Evolutionary conservation across 495 filamentous ascomycete genomes (phyloP).

Genomic region (Talaromyces adpressus): DNA sequence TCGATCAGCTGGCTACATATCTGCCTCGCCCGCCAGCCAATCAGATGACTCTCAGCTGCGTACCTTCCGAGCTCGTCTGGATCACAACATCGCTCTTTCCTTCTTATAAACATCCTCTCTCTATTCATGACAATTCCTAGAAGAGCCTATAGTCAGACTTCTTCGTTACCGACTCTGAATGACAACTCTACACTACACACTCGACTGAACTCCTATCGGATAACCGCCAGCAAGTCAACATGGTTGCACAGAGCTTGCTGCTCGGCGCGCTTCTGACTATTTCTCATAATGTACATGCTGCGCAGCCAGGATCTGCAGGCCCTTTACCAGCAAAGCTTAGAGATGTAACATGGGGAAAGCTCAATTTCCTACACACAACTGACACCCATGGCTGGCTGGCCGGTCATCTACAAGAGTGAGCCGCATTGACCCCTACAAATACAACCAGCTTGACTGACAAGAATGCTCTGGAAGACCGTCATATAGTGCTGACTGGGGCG

Average conservation of each 20-base stretch:
- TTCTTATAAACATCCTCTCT: background rate
- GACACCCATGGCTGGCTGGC: constrained; percentile 95
- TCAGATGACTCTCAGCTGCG: background rate
- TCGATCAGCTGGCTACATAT: background rate
- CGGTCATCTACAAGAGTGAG: constrained; percentile 85
- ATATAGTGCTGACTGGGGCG: constrained; percentile 94
- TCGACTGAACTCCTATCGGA: background rate
- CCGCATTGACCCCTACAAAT: constrained; percentile 3
- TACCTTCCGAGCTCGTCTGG: background rate
- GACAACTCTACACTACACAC: background rate
- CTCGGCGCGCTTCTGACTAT: constrained; percentile 10
- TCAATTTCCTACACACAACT: constrained; percentile 93
- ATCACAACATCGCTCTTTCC: background rate
- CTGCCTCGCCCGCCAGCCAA: background rate
- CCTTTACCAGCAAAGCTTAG: constrained; percentile 80
- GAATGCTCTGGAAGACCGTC: constrained; percentile 49
- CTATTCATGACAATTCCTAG: background rate
- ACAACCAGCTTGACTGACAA: constrained; percentile 18
- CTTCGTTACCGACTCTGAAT: background rate
- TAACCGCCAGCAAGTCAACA: background rate
- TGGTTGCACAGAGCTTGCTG: constrained; percentile 6
- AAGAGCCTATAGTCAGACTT: background rate
- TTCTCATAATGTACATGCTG: constrained; percentile 32
- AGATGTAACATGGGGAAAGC: constrained; percentile 77
- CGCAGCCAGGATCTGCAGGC: constrained; percentile 72